Evolutionary conservation across 2,329 filamentous ascomycete species (phyloP), one percentile per base, ranked within the genome.

Genomic region (Fusarium nelsonii): DNA sequence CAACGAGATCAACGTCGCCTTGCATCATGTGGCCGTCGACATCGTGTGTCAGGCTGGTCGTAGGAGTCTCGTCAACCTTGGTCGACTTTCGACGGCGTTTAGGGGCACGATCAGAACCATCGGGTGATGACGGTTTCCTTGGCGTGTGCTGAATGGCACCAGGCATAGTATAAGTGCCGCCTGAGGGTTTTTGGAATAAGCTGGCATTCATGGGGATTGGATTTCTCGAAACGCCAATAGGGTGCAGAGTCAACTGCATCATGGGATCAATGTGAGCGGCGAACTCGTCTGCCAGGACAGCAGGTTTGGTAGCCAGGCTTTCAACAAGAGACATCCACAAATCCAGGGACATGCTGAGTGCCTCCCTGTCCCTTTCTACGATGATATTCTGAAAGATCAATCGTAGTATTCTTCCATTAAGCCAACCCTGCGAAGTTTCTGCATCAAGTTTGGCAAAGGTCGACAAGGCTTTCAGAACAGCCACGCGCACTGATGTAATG

Each of bases 21-120:
- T 95, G 92, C 84, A 99, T 94, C 91, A 99, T 97, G 72, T 97
- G 94, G 11, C 94, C 96, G 78, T 99, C 96, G 18, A 99, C 93
- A 78, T 99, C 97, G 79, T 99, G 96, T 2, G 91, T 88, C n/a
- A 91, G 83, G n/a, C 83, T 87, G 6, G 86, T 81, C 2, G 87
- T 81, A 2, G 87, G 82, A 10, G 86, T 80, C 30, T 94, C 91
- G 56, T 96, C 92, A 20, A 87, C 81, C 82, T 97, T 97, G n/a
- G 92, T 90, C 1, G 92, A 92, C 79, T 94, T 97, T 64, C 94
- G 90, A 34, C 94, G 88, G 69, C 93, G 90, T 80, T 96, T 93
- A 3, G 90, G 83, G 15, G 89, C 85, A 63, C 92, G 87, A 62
- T 92, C 88, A 14, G 83, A 80, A 7, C 81, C 82, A 57, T 88